Percentiles rank a stretch among this genome's conserved stretches.
Conservation (phyloP, 257 asterid genomes). For the Misopates orontium region DNA sequence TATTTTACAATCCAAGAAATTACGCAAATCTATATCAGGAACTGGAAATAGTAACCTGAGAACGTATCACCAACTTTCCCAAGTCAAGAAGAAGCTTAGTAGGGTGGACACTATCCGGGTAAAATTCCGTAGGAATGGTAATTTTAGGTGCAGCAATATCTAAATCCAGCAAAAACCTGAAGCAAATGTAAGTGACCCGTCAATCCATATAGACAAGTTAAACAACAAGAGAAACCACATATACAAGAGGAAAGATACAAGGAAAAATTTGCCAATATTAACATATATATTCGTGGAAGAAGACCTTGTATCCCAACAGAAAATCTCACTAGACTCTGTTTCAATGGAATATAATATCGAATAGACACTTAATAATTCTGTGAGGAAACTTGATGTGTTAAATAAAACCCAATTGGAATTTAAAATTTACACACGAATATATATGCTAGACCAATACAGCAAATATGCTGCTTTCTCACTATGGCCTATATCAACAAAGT, state of each 20-base stretch:
- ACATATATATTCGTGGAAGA: background rate
- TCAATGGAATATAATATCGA: no score
- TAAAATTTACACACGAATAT: no score
- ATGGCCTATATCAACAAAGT: no score
- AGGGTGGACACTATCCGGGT: slow-evolving; percentile 71
- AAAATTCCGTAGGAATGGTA: slow-evolving; percentile 84
- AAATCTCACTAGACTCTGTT: no score
- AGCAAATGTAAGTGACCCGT: slow-evolving; percentile 30
- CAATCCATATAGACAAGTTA: slow-evolving; percentile 23
- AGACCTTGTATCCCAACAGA: no score
- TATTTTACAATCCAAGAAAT: slow-evolving; percentile 21
- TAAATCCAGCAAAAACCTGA: slow-evolving; percentile 90
- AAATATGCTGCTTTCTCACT: no score
- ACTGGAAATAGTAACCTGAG: slow-evolving; percentile 59
- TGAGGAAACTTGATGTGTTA: no score
- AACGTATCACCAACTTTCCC: slow-evolving; percentile 85
- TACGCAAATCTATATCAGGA: slow-evolving; percentile 18
- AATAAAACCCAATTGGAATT: no score
- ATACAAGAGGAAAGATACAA: no score
- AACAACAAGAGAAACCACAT: slow-evolving; percentile 14
- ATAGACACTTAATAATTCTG: no score
- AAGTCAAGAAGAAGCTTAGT: slow-evolving; percentile 95
- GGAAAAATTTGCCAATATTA: background rate
- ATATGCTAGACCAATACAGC: no score
- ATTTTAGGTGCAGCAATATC: slow-evolving; percentile 98